Conservation (phyloP, 441 rosid genomes). For the Manihot esculenta region DNA sequence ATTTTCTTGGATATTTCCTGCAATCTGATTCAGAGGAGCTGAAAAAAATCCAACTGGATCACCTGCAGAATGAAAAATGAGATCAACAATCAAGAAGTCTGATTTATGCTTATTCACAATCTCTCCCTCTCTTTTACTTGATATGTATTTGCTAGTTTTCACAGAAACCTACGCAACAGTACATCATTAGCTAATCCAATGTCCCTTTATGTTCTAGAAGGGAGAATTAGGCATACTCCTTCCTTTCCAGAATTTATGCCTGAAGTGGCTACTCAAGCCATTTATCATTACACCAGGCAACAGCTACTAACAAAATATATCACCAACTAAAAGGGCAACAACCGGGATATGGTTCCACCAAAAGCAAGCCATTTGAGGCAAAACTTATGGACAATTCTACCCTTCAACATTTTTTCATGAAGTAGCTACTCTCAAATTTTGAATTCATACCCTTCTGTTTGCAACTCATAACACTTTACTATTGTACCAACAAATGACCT, state of each 20-base stretch:
- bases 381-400: neutral
- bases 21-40: slow-evolving; percentile 72
- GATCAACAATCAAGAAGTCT: slow-evolving; percentile 9
- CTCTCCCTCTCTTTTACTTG: neutral
- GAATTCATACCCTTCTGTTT: neutral
- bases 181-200: neutral
- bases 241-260: neutral
- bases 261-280: neutral
- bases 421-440: neutral
- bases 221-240: neutral
- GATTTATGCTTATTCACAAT: neutral
- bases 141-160: neutral
- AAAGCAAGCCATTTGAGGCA: neutral
- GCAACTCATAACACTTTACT: neutral
- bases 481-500: neutral
- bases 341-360: neutral
- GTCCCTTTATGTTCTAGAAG: neutral
- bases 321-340: neutral
- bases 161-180: neutral
- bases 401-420: neutral
- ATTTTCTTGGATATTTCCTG: slow-evolving; percentile 44
- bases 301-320: neutral
- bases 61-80: slow-evolving; percentile 49
- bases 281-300: neutral
- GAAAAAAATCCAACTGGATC: slow-evolving; percentile 74